A percentile compares a stretch with the other conserved stretches of the same genome.
phyloP scores from a whole-genome alignment of 352 stramenopile genomes.

The Globisporangium uncinulatum region DNA sequence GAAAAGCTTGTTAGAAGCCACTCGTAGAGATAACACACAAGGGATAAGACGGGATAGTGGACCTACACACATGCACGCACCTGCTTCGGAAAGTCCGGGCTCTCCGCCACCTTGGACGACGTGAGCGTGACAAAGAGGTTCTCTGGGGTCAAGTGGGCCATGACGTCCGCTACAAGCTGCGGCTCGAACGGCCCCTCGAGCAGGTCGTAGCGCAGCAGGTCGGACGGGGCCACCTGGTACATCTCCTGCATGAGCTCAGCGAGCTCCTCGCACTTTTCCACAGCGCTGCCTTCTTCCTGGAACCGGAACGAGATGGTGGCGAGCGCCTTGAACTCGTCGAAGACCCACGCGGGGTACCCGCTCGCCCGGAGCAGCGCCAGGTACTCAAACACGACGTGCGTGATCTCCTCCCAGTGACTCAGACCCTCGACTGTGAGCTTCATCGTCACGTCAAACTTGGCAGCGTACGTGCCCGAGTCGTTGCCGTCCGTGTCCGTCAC shows the following conservation, averaged over 20 bases:
- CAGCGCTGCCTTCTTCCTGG: slow-evolving; percentile 60
- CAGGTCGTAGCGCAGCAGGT: slow-evolving; percentile 61
- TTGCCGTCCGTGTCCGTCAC: slow-evolving; percentile 71
- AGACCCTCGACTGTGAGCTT: slow-evolving; percentile 63
- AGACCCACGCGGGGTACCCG: slow-evolving; percentile 59
- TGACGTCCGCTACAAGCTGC: slow-evolving; percentile 29
- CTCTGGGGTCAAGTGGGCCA: slow-evolving; percentile 38
- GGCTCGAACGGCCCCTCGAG: slow-evolving; percentile 50
- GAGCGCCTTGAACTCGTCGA: slow-evolving; percentile 63
- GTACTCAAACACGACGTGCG: slow-evolving; percentile 63
- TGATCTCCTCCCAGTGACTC: slow-evolving; percentile 53
- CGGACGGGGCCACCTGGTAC: slow-evolving; percentile 40
- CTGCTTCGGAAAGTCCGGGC: slow-evolving; percentile 29
- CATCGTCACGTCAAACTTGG: slow-evolving; percentile 70
- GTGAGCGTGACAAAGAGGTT: slow-evolving; percentile 51
- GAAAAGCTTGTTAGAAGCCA: neutral
- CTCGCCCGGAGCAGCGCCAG: slow-evolving; percentile 46
- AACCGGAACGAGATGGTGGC: slow-evolving; percentile 72
- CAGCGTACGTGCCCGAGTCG: slow-evolving; percentile 56
- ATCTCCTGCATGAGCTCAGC: slow-evolving; percentile 74
- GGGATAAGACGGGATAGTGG: neutral
- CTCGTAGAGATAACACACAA: neutral
- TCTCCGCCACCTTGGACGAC: slow-evolving; percentile 34
- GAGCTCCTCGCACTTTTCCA: slow-evolving; percentile 65
- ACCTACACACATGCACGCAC: slow-evolving; percentile 10